Conservation (phyloP, 768 basidiomycete genomes). For the Dentipellis sp. region DNA sequence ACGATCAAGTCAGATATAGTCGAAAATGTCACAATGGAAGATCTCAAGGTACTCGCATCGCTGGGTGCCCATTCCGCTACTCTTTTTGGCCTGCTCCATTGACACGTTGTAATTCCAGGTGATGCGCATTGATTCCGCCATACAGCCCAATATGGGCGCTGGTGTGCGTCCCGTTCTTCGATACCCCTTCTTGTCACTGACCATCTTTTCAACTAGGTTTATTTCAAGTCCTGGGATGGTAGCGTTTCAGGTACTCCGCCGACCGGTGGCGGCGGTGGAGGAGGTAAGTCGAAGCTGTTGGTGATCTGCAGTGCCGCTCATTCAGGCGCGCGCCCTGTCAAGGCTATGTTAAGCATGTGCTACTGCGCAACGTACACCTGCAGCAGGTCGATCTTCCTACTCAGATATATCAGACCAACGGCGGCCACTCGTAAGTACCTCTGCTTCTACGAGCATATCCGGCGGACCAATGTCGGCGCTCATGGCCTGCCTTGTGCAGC, state of each 20-base stretch:
- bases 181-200: background rate
- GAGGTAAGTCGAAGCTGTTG: conserved; percentile 23
- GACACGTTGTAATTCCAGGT: conserved; percentile 22
- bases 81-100: background rate
- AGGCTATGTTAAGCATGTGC: conserved; percentile 39
- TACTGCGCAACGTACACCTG: conserved; percentile 31
- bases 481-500: conserved; percentile 19
- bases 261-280: conserved; percentile 46
- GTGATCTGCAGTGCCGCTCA: background rate
- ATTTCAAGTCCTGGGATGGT: conserved; percentile 49
- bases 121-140: conserved; percentile 33
- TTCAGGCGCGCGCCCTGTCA: background rate
- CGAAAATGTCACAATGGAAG: conserved; percentile 38
- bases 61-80: too few species aligned
- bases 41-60: conserved; percentile 29
- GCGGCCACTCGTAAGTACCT: conserved; percentile 30
- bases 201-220: conserved; percentile 27
- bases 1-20: conserved; percentile 38
- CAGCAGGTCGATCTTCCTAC: conserved; percentile 38
- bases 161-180: conserved; percentile 27
- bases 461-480: background rate
- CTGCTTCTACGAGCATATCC: background rate
- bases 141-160: conserved; percentile 48
- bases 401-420: conserved; percentile 45
- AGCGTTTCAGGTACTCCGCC: conserved; percentile 42